Evolutionary conservation across 768 basidiomycete species (phyloP).

Genomic region (Suillus cothurnatus): DNA sequence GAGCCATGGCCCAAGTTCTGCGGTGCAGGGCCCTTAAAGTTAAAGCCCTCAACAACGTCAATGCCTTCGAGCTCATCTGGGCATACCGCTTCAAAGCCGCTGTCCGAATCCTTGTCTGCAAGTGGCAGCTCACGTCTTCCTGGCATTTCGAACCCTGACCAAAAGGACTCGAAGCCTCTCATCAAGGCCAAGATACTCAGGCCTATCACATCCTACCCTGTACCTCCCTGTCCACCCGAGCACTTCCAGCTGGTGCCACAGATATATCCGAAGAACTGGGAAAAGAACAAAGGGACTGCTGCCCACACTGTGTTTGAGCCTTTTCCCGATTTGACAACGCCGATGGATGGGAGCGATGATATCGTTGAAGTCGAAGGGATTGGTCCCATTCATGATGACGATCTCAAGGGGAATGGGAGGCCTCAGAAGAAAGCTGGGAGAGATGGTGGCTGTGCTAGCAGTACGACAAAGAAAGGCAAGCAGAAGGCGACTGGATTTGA

Average conservation of each 20-base stretch:
- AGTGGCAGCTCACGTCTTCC: neutral
- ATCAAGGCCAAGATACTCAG: slow-evolving; percentile 25
- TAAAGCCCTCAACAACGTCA: neutral
- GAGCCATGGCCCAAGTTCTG: slow-evolving; percentile 1
- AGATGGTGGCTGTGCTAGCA: neutral
- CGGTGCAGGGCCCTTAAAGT: neutral
- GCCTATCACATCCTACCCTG: slow-evolving; percentile 32
- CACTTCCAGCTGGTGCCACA: slow-evolving; percentile 17
- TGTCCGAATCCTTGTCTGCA: neutral
- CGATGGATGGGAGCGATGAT: neutral
- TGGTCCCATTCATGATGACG: neutral
- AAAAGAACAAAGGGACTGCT: slow-evolving; percentile 3
- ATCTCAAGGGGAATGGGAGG: neutral
- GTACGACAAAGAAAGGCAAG: neutral
- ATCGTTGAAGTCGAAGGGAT: neutral
- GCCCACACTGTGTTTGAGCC: slow-evolving; percentile 21
- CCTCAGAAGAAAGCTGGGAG: neutral
- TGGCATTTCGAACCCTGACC: neutral
- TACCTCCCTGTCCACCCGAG: slow-evolving; percentile 30
- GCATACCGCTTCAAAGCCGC: neutral
- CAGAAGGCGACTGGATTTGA: slow-evolving; percentile 1
- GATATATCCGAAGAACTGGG: slow-evolving; percentile 5
- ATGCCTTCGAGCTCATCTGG: neutral
- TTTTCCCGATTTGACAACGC: neutral
- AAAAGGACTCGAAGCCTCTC: neutral